phyloP scores from a whole-genome alignment of 805 yeast species.

The Pachysolen tannophilus region DNA sequence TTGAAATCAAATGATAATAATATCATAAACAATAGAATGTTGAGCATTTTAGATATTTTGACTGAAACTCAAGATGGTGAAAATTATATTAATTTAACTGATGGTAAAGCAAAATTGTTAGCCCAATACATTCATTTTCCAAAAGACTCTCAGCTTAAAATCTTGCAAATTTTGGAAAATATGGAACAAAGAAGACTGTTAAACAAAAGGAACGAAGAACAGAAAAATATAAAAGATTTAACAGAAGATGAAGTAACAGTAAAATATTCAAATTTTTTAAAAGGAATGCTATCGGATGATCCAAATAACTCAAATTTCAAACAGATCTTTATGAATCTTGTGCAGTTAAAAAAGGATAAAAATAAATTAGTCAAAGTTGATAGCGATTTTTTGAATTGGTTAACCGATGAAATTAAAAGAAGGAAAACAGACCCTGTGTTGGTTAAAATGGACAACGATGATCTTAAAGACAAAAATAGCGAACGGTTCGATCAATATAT shows the following conservation, averaged over 20 bases:
- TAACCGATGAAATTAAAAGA: conserved; percentile 35
- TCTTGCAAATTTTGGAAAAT: conserved; percentile 41
- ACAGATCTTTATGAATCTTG: conserved; percentile 30
- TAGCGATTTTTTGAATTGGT: conserved; percentile 54
- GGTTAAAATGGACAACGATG: conserved; percentile 16
- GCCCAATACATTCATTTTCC: conserved; percentile 15
- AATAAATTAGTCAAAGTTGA: too few species aligned
- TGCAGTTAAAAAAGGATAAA: conserved; percentile 24
- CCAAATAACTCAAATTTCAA: conserved; percentile 33
- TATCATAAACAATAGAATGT: conserved; percentile 34
- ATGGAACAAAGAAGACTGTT: conserved; percentile 13
- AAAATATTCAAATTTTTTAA: conserved; percentile 29
- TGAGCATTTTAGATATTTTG: conserved; percentile 46
- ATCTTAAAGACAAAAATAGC: conserved; percentile 16
- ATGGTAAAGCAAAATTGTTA: conserved; percentile 18
- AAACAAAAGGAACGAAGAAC: conserved; percentile 9
- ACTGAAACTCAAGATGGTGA: conserved; percentile 28
- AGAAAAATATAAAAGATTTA: too few species aligned
- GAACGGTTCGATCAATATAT: conserved; percentile 20
- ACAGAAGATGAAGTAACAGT: conserved; percentile 6
- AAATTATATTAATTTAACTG: conserved; percentile 10
- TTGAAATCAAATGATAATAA: conserved; percentile 2
- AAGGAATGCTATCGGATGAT: conserved; percentile 22
- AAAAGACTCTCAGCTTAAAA: conserved; percentile 25
- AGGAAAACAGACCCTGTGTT: conserved; percentile 18